Conservation (phyloP, 1,284 basidiomycete species). For the Apiotrichum laibachii region DNA sequence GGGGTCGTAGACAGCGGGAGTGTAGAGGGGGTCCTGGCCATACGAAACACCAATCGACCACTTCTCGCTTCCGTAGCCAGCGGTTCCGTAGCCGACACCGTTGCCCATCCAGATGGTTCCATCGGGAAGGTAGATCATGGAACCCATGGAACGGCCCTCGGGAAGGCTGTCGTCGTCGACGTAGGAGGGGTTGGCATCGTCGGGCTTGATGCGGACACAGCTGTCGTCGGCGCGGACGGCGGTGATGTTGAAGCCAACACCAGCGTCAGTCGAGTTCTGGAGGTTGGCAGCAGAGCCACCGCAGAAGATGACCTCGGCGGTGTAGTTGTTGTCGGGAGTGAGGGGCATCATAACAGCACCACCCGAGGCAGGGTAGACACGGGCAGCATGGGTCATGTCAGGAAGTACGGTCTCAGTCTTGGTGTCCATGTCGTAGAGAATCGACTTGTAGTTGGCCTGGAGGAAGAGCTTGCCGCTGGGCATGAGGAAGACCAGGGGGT, state of each 20-base stretch:
- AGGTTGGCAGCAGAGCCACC: constrained; percentile 65
- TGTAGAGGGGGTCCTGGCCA: constrained; percentile 48
- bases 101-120: constrained; percentile 59
- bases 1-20: constrained; percentile 61
- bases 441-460: constrained; percentile 60
- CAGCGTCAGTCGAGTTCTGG: constrained; percentile 41
- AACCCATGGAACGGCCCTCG: constrained; percentile 77
- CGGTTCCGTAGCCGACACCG: constrained; percentile 66
- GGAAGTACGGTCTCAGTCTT: constrained; percentile 34
- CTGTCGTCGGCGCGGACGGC: constrained; percentile 47
- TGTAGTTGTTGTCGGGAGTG: constrained; percentile 84
- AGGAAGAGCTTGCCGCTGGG: constrained; percentile 68
- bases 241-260: constrained; percentile 48
- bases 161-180: constrained; percentile 66
- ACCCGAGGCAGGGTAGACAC: constrained; percentile 89
- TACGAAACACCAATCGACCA: constrained; percentile 46
- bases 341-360: constrained; percentile 86
- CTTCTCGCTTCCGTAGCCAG: constrained; percentile 53
- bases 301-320: constrained; percentile 81
- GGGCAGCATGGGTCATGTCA: constrained; percentile 60
- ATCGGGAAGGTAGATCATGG: constrained; percentile 54
- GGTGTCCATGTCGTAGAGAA: constrained; percentile 45
- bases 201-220: constrained; percentile 66
- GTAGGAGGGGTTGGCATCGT: constrained; percentile 64
- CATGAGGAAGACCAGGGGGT: constrained; percentile 79